Conservation (phyloP, 805 yeast species). For the Kazachstania kunashirensis region DNA sequence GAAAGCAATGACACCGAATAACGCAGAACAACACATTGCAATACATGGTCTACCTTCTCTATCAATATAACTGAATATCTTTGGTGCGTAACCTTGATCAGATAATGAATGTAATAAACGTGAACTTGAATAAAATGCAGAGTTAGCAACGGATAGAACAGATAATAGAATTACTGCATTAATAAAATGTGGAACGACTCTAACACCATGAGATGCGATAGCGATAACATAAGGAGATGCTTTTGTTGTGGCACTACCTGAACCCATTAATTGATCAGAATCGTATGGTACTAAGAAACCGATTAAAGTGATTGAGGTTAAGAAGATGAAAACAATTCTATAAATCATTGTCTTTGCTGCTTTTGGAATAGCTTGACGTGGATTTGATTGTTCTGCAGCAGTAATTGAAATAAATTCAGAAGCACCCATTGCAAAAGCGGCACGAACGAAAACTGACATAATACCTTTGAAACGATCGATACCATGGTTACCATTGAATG, state of each 20-base stretch:
- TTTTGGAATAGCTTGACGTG: constrained; percentile 49
- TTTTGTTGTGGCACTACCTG: constrained; percentile 38
- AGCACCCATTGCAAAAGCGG: constrained; percentile 61
- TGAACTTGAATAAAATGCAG: constrained; percentile 41
- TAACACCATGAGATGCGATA: constrained; percentile 44
- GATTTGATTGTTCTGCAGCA: constrained; percentile 62
- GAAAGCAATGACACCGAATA: constrained; percentile 54
- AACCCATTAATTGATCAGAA: constrained; percentile 41
- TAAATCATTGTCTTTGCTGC: constrained; percentile 67
- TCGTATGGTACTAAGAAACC: constrained; percentile 54
- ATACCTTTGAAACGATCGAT: constrained; percentile 50
- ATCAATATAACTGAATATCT: constrained; percentile 46
- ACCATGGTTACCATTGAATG: constrained; percentile 38
- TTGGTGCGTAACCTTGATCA: constrained; percentile 53
- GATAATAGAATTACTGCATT: constrained; percentile 58
- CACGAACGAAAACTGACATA: constrained; percentile 52
- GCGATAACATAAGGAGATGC: constrained; percentile 77
- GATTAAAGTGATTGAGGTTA: constrained; percentile 42
- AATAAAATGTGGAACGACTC: constrained; percentile 50
- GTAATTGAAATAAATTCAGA: constrained; percentile 58
- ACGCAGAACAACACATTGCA: constrained; percentile 39
- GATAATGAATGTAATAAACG: constrained; percentile 48
- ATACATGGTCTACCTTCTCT: constrained; percentile 56
- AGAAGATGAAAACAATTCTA: constrained; percentile 52
- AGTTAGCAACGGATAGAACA: constrained; percentile 48